Evolutionary conservation across 495 filamentous ascomycete species (phyloP).

Genomic region (Penicillium egyptiacum): DNA sequence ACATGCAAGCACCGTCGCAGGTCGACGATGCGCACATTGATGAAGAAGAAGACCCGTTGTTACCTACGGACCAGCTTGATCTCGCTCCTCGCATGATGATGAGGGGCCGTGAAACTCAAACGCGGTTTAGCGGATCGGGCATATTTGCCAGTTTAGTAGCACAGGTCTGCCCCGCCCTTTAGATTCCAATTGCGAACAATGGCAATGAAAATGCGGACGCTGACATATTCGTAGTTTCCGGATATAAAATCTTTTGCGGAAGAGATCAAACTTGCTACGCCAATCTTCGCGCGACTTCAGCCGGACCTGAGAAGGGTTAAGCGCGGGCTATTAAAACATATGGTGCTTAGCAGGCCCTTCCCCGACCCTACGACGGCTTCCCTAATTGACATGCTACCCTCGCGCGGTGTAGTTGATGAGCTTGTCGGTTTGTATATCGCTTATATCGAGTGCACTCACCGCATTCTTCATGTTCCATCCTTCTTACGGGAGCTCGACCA

Average conservation of each 20-base stretch:
- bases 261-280: slow-evolving; percentile 40
- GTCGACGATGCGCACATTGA: slow-evolving; percentile 13
- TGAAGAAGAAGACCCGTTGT: slow-evolving; percentile 25
- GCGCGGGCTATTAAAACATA: slow-evolving; percentile 38
- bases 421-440: slow-evolving; percentile 53
- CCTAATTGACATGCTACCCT: slow-evolving; percentile 36
- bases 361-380: slow-evolving; percentile 34
- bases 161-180: slow-evolving; percentile 31
- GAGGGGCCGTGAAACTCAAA: slow-evolving; percentile 45
- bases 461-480: slow-evolving; percentile 59
- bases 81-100: slow-evolving; percentile 45
- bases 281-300: slow-evolving; percentile 39
- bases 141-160: slow-evolving; percentile 46
- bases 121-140: slow-evolving; percentile 44
- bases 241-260: slow-evolving; percentile 45
- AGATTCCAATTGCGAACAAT: not conserved
- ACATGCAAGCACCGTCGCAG: slow-evolving; percentile 10
- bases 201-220: not conserved
- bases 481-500: slow-evolving; percentile 55
- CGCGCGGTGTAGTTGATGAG: slow-evolving; percentile 49
- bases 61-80: slow-evolving; percentile 42
- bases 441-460: slow-evolving; percentile 55
- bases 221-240: slow-evolving; percentile 36
- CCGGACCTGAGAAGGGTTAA: slow-evolving; percentile 38
- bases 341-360: slow-evolving; percentile 35